Base-by-base conservation (phyloP, 495 filamentous ascomycete genomes). In the Friedmanniomyces simplex region DNA sequence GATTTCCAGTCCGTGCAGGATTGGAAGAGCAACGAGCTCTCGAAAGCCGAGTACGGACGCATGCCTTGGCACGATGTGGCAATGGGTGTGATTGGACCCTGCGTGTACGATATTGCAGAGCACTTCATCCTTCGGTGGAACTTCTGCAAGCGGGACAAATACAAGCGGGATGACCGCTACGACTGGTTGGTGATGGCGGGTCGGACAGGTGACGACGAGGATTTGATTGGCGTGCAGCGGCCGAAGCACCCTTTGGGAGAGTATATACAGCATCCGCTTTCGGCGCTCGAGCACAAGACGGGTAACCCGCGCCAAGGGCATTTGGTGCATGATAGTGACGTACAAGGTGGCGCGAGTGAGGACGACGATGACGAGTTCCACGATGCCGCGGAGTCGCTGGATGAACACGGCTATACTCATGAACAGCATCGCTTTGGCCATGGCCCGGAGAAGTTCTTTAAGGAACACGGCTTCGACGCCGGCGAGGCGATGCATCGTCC, bases 31-130 rank as follows among this genome's bases (percentile, higher is more conserved):
- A 97, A 97, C 64, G 87, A 94, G 66, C 73, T 97, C n/a, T 87
- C 79, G 69, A 96, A 96, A 73, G 82, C 85, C 0, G 89, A 96
- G 34, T 95, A 86, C 60, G 91, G 90, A 24, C 83, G 91, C 28
- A 96, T 97, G 91, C 91, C 91, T 1, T 97, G 91, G 91, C 91
- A 97, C 65, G 91, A 97, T 67, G 89, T 97, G 2, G 78, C 86
- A 4, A 90, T 96, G 87, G 89, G 87, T 1, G 54, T 96, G 22
- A 79, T 94, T 47, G 91, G 91, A 6, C 88, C 90, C 41, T 88
- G 84, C 63, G 87, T 96, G 30, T 91, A 90, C 67, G 90, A 96
- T 68, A 91, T 98, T 62, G 91, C 91, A 2, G 89, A 96, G 70
- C 91, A 98, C 67, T 98, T 98, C 63, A 85, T 96, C 36, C 77